Conservation (phyloP, 2,329 filamentous ascomycete genomes). For the Elsinoe perseae region DNA sequence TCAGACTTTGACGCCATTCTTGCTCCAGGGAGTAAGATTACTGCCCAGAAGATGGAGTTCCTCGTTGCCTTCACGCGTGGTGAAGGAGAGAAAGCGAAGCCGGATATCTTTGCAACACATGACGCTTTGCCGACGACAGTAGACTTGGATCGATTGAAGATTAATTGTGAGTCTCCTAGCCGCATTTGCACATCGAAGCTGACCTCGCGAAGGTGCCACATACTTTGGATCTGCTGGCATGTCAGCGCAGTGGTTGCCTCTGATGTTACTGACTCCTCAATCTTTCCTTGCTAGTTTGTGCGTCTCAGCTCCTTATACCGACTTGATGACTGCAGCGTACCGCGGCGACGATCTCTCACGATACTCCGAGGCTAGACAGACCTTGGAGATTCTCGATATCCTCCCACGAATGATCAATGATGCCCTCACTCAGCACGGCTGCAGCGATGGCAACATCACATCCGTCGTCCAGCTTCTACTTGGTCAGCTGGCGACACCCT, state of each 20-base stretch:
- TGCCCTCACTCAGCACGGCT: constrained; percentile 23
- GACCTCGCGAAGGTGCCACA: constrained; percentile 18
- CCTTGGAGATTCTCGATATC: constrained; percentile 15
- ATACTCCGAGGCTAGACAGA: constrained; percentile 11
- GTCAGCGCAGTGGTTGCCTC: constrained; percentile 25
- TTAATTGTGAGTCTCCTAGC: not conserved
- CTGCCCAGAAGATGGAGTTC: constrained; percentile 2
- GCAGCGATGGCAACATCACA: constrained; percentile 27
- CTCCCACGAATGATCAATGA: constrained; percentile 24
- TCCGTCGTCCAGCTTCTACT: constrained; percentile 28
- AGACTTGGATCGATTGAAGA: constrained; percentile 2
- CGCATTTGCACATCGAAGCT: not conserved
- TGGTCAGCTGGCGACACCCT: constrained; percentile 28
- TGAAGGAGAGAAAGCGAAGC: not conserved
- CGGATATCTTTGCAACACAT: not conserved
- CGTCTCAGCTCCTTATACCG: constrained; percentile 28
- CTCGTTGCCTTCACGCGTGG: not conserved
- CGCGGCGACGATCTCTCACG: not conserved
- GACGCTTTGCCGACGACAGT: not conserved
- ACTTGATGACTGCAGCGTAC: constrained; percentile 26
- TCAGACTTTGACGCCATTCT: not conserved
- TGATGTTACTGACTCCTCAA: constrained; percentile 23
- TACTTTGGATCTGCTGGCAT: constrained; percentile 26
- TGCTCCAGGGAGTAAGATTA: not conserved
- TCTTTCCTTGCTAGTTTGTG: constrained; percentile 29